Evolutionary conservation across 768 basidiomycete species (phyloP).

Genomic region (Russula dissimulans): DNA sequence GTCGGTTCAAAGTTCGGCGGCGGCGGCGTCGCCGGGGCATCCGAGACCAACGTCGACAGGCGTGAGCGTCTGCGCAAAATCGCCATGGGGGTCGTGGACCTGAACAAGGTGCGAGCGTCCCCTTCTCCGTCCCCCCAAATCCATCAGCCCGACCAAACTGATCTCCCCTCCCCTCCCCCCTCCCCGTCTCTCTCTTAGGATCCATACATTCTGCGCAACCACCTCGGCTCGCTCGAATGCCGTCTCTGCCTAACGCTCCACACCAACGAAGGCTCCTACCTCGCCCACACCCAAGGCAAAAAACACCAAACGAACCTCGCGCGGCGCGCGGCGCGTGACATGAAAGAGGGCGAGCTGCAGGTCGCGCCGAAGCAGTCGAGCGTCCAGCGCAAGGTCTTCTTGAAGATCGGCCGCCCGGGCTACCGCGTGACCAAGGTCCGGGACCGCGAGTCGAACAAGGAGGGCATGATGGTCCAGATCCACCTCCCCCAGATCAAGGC

Average conservation of each 20-base stretch:
- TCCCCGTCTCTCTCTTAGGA: constrained; percentile 41
- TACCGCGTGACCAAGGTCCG: constrained; percentile 96
- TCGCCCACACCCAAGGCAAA: constrained; percentile 98
- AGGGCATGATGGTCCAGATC: constrained; percentile 97
- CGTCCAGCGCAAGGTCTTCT: constrained; percentile 86
- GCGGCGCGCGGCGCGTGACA: constrained; percentile 92
- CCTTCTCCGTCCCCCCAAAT: too few relatives aligned
- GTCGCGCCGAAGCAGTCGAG: constrained; percentile 72
- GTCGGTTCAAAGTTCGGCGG: constrained; percentile 95
- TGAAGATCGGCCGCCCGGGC: constrained; percentile 95
- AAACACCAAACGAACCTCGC: constrained; percentile 99
- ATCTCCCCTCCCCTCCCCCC: not conserved
- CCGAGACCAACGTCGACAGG: constrained; percentile 91
- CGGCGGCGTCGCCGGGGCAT: constrained; percentile 91
- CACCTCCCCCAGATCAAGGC: constrained; percentile 91
- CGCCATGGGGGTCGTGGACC: constrained; percentile 93
- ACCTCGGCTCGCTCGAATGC: constrained; percentile 96
- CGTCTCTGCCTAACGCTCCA: constrained; percentile 95
- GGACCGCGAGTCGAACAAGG: constrained; percentile 80
- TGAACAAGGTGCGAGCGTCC: constrained; percentile 67
- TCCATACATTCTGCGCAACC: constrained; percentile 97
- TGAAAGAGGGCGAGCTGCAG: constrained; percentile 87
- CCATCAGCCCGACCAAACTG: not conserved
- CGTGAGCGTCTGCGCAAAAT: constrained; percentile 92
- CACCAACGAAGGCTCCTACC: constrained; percentile 98